Evolutionary conservation across 225 moss, liverwort and hornwort genomes (phyloP), one percentile per base, ranked within the genome.

Genomic region (Neckera pumila): DNA sequence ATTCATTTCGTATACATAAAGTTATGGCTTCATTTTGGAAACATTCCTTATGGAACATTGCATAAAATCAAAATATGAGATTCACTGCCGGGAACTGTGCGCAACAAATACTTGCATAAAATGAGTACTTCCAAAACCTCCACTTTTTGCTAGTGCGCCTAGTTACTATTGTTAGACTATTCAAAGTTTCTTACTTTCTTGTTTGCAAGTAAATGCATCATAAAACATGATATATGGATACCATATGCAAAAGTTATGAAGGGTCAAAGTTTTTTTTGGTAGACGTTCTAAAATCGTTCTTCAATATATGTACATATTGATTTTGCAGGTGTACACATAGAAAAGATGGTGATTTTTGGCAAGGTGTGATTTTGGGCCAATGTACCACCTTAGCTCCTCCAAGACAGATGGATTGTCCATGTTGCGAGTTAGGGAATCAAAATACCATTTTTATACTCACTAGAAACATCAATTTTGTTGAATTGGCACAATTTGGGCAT

Each of bases 401-500:
- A 0, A 33, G 20, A 12, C 3, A 2, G 16, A 76, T 19, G 8
- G 12, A 11, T 51, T 51, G 7, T 12, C 22, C 14, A 33, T 76
- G 13, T 51, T 76, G 51, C 4, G 33, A 76, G 21, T 13, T 13
- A 20, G 4, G 12, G 7, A 21, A 51, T 76, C 0, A 22, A 0
- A 51, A 51, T 31, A 33, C 33, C 33, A 20, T 75, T 76, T 53
- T 53, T 1, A 34, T 76, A 51, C 1, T 76, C 2, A 51, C 21
- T 21, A 76, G 12, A 12, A 51, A 51, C 0, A 2, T 14, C 19
- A 51, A 21, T 33, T 76, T 34, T 33, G 3, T 13, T 76, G 3
- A 13, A 76, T 47, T 47, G 47, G 47, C 47, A 21, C 0, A 0
- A 76, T 53, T 76, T 0, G 21, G 0, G 34, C 0, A 0, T 5